Evolutionary conservation across 345 rosid species (phyloP), one percentile per base, ranked within the genome.

Genomic region (Stellera chamaejasme): DNA sequence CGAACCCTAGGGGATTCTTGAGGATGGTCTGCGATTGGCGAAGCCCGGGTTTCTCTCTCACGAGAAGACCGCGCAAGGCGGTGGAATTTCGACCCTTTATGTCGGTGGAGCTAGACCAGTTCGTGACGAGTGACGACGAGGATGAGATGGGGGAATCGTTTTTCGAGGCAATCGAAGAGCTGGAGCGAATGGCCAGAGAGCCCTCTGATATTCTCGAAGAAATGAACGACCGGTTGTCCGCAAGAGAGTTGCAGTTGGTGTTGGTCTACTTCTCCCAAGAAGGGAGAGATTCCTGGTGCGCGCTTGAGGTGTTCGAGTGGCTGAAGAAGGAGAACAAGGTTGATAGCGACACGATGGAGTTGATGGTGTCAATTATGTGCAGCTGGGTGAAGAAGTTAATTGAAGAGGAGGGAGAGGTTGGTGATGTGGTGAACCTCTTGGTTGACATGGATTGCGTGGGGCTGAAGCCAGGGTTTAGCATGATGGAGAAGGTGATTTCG

Each of bases 271-370:
- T 91, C 65, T 76, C 98, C 41, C 98, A 85, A 55, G 96, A 91
- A 68, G 98, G 98, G 55, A 81, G 96, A 56, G 98, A 91, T 41
- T 91, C 96, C 0, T 88, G 98, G 98, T 91, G 98, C 55, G 87
- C 96, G 0, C 90, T 91, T 5, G 98, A 91, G 72, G 96, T 91
- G 13, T 91, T 91, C 55, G 98, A 91, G 65, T 91, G 98, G 96
- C 64, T 91, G 47, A 82, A 72, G 43, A 88, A 83, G 71, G 96
- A 83, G 64, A 75, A 88, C 32, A 74, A 79, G 48, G 98, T 91
- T 4, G 98, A 91, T 63, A 73, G 77, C 56, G 95, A 91, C 73
- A 85, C 87, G 0, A 83, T 88, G 96, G 98, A 88, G 83, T 82
- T 91, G 2, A 91, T 88, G 98, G 92, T 88, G 70, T 77, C 96